Evolutionary conservation across 768 basidiomycete species (phyloP), one percentile per base, ranked within the genome.

Genomic region (Suillus alpinus): DNA sequence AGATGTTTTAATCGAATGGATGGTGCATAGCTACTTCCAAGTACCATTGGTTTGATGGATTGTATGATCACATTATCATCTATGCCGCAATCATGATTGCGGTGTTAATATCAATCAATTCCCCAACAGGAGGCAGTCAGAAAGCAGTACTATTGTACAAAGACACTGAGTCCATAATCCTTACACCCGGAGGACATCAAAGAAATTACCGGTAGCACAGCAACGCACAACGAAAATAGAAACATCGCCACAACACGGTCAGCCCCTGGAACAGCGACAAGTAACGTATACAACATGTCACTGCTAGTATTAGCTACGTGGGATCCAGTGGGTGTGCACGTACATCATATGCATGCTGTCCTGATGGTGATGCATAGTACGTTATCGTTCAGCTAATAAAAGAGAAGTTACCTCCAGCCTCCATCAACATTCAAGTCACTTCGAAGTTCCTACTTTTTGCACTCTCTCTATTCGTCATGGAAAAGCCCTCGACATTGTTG

Each of bases 401-500:
- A 53, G 36, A 55, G 23, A 39, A n/a, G 18, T 12, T 50, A 2
- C 49, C 18, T 16, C 14, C 26, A 26, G 8, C 43, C n/a, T 51
- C 13, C 23, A 34, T 57, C 10, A 13, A 52, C 20, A 32, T 49
- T 23, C 56, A 58, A 58, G 29, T 36, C 26, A 51, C 49, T 36
- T 32, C 32, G n/a, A 34, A 52, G 4, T 52, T 37, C 23, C 14
- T 16, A 16, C 51, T 13, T 14, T 23, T 8, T 37, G 4, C 4
- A 14, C 29, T 10, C 16, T 26, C 23, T 26, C 49, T 36, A 20
- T 32, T 41, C 53, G 32, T 47, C 40, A 64, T 64, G 62, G 65
- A 60, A 8, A 60, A 59, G 60, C 62, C 61, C 18, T 51, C 62
- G 3, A 57, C 52, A 1, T 61, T 65, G 5, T 61, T 71, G 39